Percentiles rank a stretch among this genome's conserved stretches.
These are phyloP conservation scores for Pseudocercospora ulei DNA, from an alignment of 2,329 filamentous ascomycete species.

Conservation along the genomic window DNA sequence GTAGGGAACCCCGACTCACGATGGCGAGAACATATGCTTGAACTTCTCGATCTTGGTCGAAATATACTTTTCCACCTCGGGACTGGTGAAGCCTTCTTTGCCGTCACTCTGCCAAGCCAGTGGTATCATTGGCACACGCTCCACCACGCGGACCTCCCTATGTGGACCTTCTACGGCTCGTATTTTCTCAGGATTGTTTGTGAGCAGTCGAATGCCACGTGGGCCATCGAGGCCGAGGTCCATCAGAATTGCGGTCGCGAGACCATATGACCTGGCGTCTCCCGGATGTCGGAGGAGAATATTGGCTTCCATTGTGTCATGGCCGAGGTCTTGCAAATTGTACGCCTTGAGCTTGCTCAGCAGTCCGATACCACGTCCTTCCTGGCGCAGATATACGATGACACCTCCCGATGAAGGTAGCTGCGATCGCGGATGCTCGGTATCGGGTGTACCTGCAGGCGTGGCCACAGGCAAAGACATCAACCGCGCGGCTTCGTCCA, in stretches of 20 bases:
- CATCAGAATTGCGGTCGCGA: conserved; percentile 89
- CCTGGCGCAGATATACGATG: conserved; percentile 90
- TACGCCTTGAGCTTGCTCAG: conserved; percentile 96
- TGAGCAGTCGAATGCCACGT: conserved; percentile 67
- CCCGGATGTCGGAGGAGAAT: conserved; percentile 82
- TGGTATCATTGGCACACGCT: conserved; percentile 91
- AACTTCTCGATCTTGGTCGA: conserved; percentile 66
- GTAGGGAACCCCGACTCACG: too few species aligned
- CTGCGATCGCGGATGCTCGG: conserved; percentile 26
- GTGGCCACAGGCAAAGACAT: conserved; percentile 51
- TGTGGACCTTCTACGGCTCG: conserved; percentile 85
- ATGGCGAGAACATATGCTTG: conserved; percentile 42
- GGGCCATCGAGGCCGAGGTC: conserved; percentile 67
- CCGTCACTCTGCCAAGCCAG: conserved; percentile 76
- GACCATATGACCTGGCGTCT: conserved; percentile 84
- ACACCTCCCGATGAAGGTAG: conserved; percentile 60
- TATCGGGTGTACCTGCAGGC: conserved; percentile 25
- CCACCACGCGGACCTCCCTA: conserved; percentile 74
- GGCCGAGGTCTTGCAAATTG: conserved; percentile 90
- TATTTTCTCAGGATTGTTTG: conserved; percentile 97
- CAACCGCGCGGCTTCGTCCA: conserved; percentile 87
- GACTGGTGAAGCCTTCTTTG: conserved; percentile 69
- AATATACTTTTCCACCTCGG: conserved; percentile 87
- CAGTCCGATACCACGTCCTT: conserved; percentile 88
- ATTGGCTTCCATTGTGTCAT: conserved; percentile 97